These are phyloP conservation scores for Helicocarpus griseus DNA, from an alignment of 2,329 filamentous ascomycete genomes.

Conservation along the genomic window DNA sequence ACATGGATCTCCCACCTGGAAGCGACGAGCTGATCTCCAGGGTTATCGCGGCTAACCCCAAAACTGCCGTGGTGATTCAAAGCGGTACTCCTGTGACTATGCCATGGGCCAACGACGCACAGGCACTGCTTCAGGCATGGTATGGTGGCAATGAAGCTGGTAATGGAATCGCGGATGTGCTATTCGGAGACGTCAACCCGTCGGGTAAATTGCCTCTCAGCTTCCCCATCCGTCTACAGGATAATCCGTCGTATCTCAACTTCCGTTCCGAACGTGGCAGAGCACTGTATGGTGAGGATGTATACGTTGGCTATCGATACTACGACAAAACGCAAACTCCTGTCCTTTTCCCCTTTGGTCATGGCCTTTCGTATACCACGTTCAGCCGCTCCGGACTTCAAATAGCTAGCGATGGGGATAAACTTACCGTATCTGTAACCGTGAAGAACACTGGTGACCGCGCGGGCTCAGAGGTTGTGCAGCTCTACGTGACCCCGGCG, in stretches of 20 bases:
- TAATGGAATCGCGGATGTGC: constrained; percentile 67
- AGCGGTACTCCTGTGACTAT: constrained; percentile 59
- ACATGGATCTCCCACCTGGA: constrained; percentile 48
- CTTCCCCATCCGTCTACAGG: constrained; percentile 58
- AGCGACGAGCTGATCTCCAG: constrained; percentile 52
- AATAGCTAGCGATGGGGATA: constrained; percentile 32
- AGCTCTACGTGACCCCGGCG: constrained; percentile 42
- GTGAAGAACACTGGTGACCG: constrained; percentile 47
- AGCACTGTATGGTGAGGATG: constrained; percentile 67
- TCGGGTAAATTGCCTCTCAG: constrained; percentile 64
- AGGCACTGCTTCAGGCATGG: constrained; percentile 65
- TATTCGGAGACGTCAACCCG: constrained; percentile 66
- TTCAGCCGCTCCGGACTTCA: constrained; percentile 49
- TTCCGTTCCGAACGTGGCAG: constrained; percentile 61
- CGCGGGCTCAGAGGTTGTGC: constrained; percentile 46
- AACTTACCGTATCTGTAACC: constrained; percentile 35
- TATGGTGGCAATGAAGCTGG: constrained; percentile 82
- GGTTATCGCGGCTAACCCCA: constrained; percentile 57
- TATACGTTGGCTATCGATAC: constrained; percentile 73
- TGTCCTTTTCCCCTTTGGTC: constrained; percentile 67
- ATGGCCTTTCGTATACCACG: constrained; percentile 67
- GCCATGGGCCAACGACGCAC: constrained; percentile 37
- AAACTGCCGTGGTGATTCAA: constrained; percentile 64
- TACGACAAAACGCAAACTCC: constrained; percentile 61
- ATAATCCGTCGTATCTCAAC: constrained; percentile 69